phyloP scores from a whole-genome alignment of 2,329 filamentous ascomycete genomes.

The Cercospora sojina region DNA sequence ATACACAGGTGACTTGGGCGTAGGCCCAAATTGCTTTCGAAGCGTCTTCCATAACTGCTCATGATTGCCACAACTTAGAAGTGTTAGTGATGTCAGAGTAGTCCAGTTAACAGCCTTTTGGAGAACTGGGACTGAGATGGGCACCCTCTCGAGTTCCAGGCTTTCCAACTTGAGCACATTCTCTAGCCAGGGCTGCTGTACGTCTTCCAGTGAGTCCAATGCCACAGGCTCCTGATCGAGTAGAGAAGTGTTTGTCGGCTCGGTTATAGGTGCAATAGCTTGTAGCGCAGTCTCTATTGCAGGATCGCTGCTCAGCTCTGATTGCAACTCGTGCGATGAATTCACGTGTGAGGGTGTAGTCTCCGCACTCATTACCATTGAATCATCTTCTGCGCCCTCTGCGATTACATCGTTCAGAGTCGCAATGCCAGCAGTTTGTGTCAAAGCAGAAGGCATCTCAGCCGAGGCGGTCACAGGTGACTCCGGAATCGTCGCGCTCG shows the following conservation, averaged over 20 bases:
- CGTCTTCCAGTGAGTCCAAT: conserved; percentile 22
- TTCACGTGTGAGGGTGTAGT: neutral
- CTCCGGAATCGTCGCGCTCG: neutral
- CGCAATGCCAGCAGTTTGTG: conserved; percentile 17
- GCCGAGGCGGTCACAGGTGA: conserved; percentile 4
- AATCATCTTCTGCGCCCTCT: conserved; percentile 6
- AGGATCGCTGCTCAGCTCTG: conserved; percentile 2
- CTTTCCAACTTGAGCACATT: conserved; percentile 66
- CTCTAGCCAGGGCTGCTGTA: conserved; percentile 46
- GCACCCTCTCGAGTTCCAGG: conserved; percentile 72
- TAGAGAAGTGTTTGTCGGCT: neutral
- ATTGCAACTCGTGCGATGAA: neutral
- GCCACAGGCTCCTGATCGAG: conserved; percentile 5
- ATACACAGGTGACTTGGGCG: conserved; percentile 40
- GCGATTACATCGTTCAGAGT: conserved; percentile 21
- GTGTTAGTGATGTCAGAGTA: conserved; percentile 66
- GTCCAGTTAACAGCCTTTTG: conserved; percentile 73
- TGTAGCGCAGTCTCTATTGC: conserved; percentile 6
- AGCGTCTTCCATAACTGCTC: conserved; percentile 74
- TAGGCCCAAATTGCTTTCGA: conserved; percentile 53
- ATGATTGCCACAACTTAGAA: conserved; percentile 70
- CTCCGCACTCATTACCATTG: neutral
- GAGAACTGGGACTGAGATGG: conserved; percentile 70
- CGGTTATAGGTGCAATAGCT: conserved; percentile 4
- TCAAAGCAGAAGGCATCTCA: neutral